Percentiles rank a stretch among this genome's conserved stretches.
Evolutionary conservation across 768 basidiomycete genomes (phyloP).

Genomic region (Obba rivulosa): DNA sequence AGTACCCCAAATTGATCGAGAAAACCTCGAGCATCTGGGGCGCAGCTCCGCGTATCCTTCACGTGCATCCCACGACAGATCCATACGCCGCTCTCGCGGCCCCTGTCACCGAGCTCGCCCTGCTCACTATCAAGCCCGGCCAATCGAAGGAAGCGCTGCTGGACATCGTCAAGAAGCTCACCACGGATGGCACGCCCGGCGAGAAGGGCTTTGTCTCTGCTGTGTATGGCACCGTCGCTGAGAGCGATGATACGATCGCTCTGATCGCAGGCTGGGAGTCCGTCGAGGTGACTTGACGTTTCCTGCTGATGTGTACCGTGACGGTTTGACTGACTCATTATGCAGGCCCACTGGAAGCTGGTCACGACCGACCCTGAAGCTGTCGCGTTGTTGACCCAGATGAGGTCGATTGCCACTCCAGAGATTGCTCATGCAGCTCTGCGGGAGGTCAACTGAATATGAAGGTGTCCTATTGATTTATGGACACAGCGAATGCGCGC

Average conservation of each 20-base stretch:
- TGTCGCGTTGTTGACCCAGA: neutral
- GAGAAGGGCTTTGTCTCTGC: slow-evolving; percentile 1
- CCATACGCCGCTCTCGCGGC: slow-evolving; percentile 8
- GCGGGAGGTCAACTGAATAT: too few relatives aligned
- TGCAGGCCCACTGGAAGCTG: slow-evolving; percentile 1
- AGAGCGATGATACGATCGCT: slow-evolving; percentile 2
- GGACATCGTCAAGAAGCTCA: slow-evolving; percentile 1
- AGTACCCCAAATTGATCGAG: slow-evolving; percentile 6
- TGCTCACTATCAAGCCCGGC: slow-evolving; percentile 7
- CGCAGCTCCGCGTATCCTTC: neutral
- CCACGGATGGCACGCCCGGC: neutral
- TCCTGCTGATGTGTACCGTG: neutral
- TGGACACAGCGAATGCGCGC: too few relatives aligned
- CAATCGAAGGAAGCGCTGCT: slow-evolving; percentile 2
- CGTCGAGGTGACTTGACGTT: neutral
- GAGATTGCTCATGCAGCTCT: neutral
- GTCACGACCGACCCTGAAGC: slow-evolving; percentile 1
- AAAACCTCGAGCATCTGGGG: neutral
- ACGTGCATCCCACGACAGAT: slow-evolving; percentile 4
- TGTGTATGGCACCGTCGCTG: slow-evolving; percentile 4
- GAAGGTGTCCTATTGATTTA: too few relatives aligned
- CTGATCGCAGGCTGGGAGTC: slow-evolving; percentile 8
- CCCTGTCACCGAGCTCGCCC: slow-evolving; percentile 7
- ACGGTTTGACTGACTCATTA: neutral
- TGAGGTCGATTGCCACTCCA: neutral